Percentiles rank a stretch among this genome's conserved stretches.
Evolutionary conservation across 2,329 filamentous ascomycete species (phyloP).

Genomic region (Colletotrichum lupini): DNA sequence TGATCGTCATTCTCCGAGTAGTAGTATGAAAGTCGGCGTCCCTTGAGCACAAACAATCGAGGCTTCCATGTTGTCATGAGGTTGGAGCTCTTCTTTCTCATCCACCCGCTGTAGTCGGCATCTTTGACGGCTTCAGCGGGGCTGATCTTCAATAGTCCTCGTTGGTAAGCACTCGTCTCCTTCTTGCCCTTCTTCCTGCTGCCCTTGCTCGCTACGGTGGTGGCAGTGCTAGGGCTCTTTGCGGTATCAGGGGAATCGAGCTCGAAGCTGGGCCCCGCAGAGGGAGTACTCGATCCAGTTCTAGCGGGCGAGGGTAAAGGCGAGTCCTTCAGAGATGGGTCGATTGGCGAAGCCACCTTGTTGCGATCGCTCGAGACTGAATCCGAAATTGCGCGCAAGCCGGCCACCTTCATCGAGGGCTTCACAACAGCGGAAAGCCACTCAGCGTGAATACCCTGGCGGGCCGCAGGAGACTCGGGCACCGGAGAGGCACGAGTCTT

Average conservation of each 20-base stretch:
- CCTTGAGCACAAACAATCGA: constrained; percentile 93
- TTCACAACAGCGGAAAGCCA: constrained; percentile 66
- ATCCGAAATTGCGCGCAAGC: constrained; percentile 89
- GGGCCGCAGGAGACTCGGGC: constrained; percentile 55
- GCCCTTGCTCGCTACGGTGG: constrained; percentile 60
- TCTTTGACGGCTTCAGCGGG: constrained; percentile 86
- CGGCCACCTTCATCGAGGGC: constrained; percentile 62
- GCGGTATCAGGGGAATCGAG: constrained; percentile 77
- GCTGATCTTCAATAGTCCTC: constrained; percentile 82
- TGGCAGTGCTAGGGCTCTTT: constrained; percentile 63
- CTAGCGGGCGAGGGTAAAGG: constrained; percentile 73
- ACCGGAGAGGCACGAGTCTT: constrained; percentile 49
- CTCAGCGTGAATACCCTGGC: constrained; percentile 61
- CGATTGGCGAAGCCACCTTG: constrained; percentile 61
- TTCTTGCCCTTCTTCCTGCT: constrained; percentile 85
- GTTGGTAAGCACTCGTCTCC: constrained; percentile 92
- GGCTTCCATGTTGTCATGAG: constrained; percentile 99
- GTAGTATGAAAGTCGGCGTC: constrained; percentile 92
- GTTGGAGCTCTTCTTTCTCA: constrained; percentile 98
- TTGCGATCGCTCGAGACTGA: constrained; percentile 67
- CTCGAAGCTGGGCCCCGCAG: constrained; percentile 77
- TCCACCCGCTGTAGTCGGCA: constrained; percentile 97
- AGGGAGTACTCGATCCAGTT: constrained; percentile 80
- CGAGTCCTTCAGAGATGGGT: constrained; percentile 63
- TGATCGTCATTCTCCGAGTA: constrained; percentile 93